A percentile compares a stretch with the other conserved stretches of the same genome.
These are phyloP conservation scores for Gossypium rotundifolium DNA, from an alignment of 345 rosid species.

Conservation along the genomic window DNA sequence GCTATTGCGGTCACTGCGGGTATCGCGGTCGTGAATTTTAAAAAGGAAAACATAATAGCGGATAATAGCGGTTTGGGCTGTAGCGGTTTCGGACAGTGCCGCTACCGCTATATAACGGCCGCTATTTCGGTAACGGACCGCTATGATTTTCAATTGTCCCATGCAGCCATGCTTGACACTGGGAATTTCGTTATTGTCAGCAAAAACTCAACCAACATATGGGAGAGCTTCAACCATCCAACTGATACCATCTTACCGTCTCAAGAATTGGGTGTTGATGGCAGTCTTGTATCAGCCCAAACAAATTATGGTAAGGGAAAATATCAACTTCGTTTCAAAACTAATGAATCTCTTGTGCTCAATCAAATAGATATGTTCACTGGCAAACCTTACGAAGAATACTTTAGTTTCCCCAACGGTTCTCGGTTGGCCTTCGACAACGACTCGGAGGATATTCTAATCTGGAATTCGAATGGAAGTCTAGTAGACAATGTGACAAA, in stretches of 20 bases:
- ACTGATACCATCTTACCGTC: constrained; percentile 35
- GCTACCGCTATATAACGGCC: too few relatives aligned
- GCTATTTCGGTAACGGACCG: too few relatives aligned
- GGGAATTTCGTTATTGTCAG: constrained; percentile 37
- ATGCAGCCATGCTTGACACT: constrained; percentile 14
- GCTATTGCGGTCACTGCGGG: too few relatives aligned
- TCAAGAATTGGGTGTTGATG: constrained; percentile 17
- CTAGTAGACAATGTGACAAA: neutral
- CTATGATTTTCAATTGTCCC: neutral
- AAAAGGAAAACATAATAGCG: too few relatives aligned
- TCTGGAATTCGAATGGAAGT: neutral
- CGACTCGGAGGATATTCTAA: neutral
- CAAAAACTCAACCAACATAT: constrained; percentile 10
- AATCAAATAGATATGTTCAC: constrained; percentile 13
- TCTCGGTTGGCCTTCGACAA: constrained; percentile 4
- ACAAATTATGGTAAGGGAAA: neutral
- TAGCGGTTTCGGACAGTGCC: too few relatives aligned
- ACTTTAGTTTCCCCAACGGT: neutral
- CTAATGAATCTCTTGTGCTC: neutral
- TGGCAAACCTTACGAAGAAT: neutral
- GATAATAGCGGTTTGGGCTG: too few relatives aligned
- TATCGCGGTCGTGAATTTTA: too few relatives aligned
- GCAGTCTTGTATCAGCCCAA: neutral
- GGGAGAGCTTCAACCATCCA: constrained; percentile 41
- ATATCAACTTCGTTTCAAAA: constrained; percentile 11